phyloP scores from a whole-genome alignment of 148 eudicot genomes.

The Tetragonia tetragonoides region DNA sequence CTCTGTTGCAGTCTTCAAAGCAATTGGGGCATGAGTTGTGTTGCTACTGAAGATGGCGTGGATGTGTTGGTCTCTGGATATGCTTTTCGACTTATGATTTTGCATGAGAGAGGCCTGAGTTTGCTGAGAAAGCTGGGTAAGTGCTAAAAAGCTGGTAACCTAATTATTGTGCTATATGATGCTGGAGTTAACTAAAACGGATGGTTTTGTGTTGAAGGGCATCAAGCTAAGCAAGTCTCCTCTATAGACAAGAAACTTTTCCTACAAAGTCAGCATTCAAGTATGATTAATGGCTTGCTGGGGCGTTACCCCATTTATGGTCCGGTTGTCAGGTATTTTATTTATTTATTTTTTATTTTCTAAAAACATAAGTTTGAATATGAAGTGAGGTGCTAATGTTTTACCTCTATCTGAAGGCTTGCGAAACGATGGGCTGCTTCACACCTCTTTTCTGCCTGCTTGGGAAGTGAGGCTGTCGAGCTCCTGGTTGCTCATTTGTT shows the following conservation, averaged over 20 bases:
- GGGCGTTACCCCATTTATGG: conserved; percentile 84
- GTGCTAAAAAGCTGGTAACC: conserved; percentile 12
- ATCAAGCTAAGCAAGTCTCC: conserved; percentile 59
- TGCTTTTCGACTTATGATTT: conserved; percentile 87
- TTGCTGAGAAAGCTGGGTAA: conserved; percentile 60
- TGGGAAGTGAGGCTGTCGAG: conserved; percentile 78
- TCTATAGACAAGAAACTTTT: conserved; percentile 64
- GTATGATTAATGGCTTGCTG: conserved; percentile 91
- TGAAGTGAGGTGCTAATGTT: conserved; percentile 16
- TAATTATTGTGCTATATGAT: conserved; percentile 9
- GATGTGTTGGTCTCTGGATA: conserved; percentile 80
- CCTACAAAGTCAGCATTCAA: conserved; percentile 69
- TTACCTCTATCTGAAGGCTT: conserved; percentile 53
- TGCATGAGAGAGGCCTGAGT: conserved; percentile 83
- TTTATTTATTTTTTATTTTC: not conserved
- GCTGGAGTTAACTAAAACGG: not conserved
- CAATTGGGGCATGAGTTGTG: conserved; percentile 49
- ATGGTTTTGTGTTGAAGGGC: conserved; percentile 39
- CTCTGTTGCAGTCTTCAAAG: conserved; percentile 57
- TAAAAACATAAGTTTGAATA: not conserved
- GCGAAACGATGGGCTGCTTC: conserved; percentile 97
- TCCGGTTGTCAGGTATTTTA: conserved; percentile 67
- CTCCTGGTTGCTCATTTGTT: conserved; percentile 83
- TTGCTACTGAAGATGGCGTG: conserved; percentile 77
- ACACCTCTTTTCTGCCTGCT: conserved; percentile 73